Conservation (phyloP, 257 asterid species). For the Solanum chiquidenum region DNA sequence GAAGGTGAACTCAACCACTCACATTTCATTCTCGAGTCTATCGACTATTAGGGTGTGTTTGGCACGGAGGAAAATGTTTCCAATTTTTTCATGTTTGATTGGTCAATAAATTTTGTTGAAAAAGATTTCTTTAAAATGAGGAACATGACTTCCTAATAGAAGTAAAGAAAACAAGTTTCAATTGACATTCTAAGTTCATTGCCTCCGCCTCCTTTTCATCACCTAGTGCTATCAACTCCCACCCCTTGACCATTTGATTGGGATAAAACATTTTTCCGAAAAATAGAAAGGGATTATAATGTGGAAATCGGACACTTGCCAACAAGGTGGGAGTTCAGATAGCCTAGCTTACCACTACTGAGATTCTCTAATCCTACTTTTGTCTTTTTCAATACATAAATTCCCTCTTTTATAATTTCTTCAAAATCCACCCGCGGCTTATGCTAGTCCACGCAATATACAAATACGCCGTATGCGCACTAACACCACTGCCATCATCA, state of each 20-base stretch:
- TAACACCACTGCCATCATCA: not conserved
- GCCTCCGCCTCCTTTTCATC: not conserved
- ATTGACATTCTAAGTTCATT: not conserved
- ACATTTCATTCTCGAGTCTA: not conserved
- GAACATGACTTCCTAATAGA: not conserved
- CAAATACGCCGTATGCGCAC: not conserved
- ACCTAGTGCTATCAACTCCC: not conserved
- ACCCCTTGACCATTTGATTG: not conserved
- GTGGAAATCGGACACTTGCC: accelerated
- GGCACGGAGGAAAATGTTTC: not conserved
- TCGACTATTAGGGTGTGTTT: not conserved
- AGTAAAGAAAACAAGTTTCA: not conserved
- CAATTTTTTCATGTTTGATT: not conserved
- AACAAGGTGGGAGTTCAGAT: no score
- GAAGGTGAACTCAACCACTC: not conserved
- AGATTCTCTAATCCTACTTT: not conserved
- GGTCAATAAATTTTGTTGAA: not conserved
- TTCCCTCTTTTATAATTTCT: not conserved
- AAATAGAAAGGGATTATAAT: not conserved
- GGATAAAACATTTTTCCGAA: not conserved
- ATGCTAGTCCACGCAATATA: slow-evolving; percentile 3
- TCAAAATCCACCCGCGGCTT: not conserved
- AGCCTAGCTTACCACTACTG: not conserved
- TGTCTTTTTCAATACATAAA: not conserved
- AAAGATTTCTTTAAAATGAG: not conserved